Evolutionary conservation across 2,329 filamentous ascomycete genomes (phyloP).

Genomic region (Sporothrix pseudoabietina): DNA sequence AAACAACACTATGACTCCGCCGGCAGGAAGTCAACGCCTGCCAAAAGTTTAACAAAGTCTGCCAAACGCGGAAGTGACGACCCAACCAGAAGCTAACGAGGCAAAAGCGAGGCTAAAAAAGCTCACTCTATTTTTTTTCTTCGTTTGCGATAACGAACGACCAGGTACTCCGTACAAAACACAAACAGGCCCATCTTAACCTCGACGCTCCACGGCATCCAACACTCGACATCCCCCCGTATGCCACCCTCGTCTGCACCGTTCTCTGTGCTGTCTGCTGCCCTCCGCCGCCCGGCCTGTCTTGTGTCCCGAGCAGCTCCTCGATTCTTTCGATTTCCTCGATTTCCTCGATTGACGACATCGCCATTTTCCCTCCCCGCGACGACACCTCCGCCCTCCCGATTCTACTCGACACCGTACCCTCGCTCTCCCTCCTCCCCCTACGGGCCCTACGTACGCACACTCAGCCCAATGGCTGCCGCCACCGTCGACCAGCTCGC

Average conservation of each 20-base stretch:
- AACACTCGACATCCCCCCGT: not conserved
- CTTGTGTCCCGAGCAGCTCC: conserved; percentile 13
- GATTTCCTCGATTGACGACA: not conserved
- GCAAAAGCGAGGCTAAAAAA: conserved; percentile 14
- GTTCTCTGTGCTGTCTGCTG: conserved; percentile 23
- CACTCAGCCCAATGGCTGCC: conserved; percentile 26
- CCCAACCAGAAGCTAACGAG: conserved; percentile 2
- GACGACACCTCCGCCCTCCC: not conserved
- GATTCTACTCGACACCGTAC: not conserved
- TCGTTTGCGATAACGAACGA: conserved; percentile 22
- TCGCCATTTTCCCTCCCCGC: not conserved
- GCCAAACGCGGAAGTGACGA: not conserved
- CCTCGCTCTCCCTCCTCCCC: not conserved
- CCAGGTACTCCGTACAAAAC: not conserved
- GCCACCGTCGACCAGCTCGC: conserved; percentile 41
- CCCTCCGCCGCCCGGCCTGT: conserved; percentile 9
- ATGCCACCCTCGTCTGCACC: conserved; percentile 26
- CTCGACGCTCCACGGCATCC: not conserved
- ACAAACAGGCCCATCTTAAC: not conserved
- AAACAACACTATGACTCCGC: not conserved
- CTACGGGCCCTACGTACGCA: not conserved
- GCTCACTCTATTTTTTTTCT: conserved; percentile 18
- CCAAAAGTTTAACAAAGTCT: not conserved
- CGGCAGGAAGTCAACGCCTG: conserved; percentile 7
- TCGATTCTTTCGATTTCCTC: not conserved